Evolutionary conservation across 2,329 filamentous ascomycete species (phyloP), one percentile per base, ranked within the genome.

Genomic region (Epichloe aotearoae): DNA sequence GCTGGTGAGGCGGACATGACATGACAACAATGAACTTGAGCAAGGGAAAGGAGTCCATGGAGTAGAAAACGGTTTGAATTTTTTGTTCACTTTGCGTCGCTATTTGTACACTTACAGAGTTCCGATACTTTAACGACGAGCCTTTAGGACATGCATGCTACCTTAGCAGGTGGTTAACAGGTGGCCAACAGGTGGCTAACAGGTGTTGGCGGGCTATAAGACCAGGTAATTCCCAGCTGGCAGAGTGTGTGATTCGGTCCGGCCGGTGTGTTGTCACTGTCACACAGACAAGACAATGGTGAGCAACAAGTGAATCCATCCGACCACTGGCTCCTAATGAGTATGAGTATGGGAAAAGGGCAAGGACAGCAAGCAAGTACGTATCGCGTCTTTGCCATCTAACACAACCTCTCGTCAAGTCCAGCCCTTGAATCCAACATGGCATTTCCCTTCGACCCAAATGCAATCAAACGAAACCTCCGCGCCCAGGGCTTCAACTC

Each of bases 391-490:
- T 33, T 37, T 46, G 30, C 3, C 30, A 30, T 30, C 30, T 30
- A 30, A 30, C 30, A 30, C 30, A 30, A 30, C 10, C 30, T 4
- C 26, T 4, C 10, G 30, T 30, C 30, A 30, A 30, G 7, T 30
- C 26, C 30, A 30, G 30, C 30, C 30, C 30, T 11, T 30, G 30
- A 34, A 4, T 38, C 8, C 15, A 33, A 38, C 37, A 53, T 60
- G 52, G 54, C 51, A 4, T 23, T 58, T 19, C 55, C 54, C 0
- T 55, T 59, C 41, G 51, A 60, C 44, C 49, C 54, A n/a, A 53
- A 54, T 33, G 41, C 39, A 2, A 45, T 61, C 23, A 52, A 45
- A n/a, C 52, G 47, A 46, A 57, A 55, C 34, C 58, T 58, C 8
- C 51, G 50, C 37, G 51, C 51, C 14, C 45, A 46, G 2, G 60